Evolutionary conservation across 1,284 basidiomycete species (phyloP), one percentile per base, ranked within the genome.

Genomic region (Cutaneotrichosporon cavernicola): DNA sequence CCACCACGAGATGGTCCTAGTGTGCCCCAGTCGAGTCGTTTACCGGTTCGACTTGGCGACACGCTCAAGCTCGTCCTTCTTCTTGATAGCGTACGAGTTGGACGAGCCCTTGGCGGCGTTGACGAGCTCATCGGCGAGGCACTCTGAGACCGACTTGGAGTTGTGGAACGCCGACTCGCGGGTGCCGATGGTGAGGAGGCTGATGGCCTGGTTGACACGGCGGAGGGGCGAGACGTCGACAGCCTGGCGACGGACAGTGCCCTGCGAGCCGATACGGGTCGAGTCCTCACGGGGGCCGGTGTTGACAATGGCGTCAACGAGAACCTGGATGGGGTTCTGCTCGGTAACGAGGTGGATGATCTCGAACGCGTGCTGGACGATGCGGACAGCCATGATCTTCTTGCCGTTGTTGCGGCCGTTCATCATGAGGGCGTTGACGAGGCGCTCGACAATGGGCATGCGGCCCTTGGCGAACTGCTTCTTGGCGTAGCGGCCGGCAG

Each of bases 371-470:
- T 99, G 97, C 69, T 94, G 92, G 76, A 99, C 97, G 77, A 99
- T 99, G 83, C 97, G 94, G 83, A 99, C 92, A 76, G 97, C 90
- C 84, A 99, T 86, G 82, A 98, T 89, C 86, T 99, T 99, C 88
- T 99, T 99, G 81, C 97, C 97, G 86, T 97, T 99, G 90, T 99
- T 99, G 83, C 97, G 94, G 73, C 97, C 97, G 86, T 99, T 97
- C 96, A 99, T 99, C 97, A 99, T 97, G 81, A 97, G 84, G 80
- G 90, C 91, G 87, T 98, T 96, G 72, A 99, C 96, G 75, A 99
- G 87, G 80, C 96, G 93, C 85, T 99, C 96, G 76, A 99, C 97
- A 81, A 99, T 97, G 79, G 97, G 97, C 96, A 99, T 99, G 84
- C 97, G 92, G 22, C 94, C 94, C 89, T 99, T 99, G 87, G 96